Conservation (phyloP, 352 stramenopile species). For the Pythium phragmitis region DNA sequence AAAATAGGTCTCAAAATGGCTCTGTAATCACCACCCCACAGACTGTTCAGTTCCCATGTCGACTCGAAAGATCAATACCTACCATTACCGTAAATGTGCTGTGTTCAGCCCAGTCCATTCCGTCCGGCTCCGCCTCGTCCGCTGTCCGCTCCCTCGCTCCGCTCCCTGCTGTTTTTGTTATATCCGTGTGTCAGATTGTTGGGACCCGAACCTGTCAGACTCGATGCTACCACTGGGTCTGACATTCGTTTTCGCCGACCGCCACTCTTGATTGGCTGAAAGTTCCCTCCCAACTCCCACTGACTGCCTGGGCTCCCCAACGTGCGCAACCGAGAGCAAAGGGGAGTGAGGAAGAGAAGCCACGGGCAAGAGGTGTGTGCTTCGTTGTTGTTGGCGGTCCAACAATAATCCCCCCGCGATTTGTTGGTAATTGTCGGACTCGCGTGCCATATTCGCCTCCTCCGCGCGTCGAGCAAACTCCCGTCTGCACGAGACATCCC, state of each 20-base stretch:
- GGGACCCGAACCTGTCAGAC: constrained; percentile 16
- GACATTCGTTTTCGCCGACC: constrained; percentile 29
- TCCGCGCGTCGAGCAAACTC: background rate
- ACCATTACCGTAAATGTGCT: too few relatives aligned
- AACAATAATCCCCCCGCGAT: background rate
- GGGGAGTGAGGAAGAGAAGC: constrained; percentile 10
- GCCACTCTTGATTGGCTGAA: constrained; percentile 14
- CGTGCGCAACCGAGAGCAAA: constrained; percentile 16
- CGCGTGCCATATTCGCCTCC: background rate
- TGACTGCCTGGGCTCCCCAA: constrained; percentile 25
- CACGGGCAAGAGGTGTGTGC: background rate
- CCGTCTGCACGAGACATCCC: background rate
- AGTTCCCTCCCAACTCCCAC: constrained; percentile 19
- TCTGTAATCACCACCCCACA: too few relatives aligned
- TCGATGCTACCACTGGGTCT: constrained; percentile 15
- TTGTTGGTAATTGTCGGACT: too few relatives aligned
- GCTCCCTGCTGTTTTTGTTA: constrained; percentile 26
- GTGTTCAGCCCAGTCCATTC: too few relatives aligned
- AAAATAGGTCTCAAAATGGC: too few relatives aligned
- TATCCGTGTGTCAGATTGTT: constrained; percentile 22
- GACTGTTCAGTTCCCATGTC: too few relatives aligned
- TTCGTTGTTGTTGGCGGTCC: background rate
- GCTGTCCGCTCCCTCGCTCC: background rate
- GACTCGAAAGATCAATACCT: too few relatives aligned
- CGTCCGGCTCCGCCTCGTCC: background rate